Evolutionary conservation across 2,329 filamentous ascomycete genomes (phyloP).

Genomic region (Aspergillus candidus): DNA sequence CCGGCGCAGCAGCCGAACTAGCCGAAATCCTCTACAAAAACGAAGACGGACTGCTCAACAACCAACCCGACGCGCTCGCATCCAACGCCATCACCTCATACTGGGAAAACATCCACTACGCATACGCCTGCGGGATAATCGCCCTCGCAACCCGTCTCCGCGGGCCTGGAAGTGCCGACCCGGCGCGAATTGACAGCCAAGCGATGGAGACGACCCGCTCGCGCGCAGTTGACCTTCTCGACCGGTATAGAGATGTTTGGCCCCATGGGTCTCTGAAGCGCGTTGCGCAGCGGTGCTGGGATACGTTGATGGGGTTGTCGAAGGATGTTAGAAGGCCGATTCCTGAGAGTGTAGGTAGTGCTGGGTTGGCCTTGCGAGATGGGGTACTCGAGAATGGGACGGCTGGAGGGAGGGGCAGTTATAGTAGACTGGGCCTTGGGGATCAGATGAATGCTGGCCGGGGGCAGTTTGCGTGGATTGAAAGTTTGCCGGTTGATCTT

Average conservation of each 20-base stretch:
- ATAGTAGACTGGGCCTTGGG: too few species aligned
- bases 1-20: slow-evolving; percentile 5
- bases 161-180: neutral
- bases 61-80: neutral
- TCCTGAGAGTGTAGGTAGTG: neutral
- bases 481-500: slow-evolving; percentile 11
- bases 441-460: neutral
- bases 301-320: neutral
- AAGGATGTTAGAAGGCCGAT: slow-evolving; percentile 1
- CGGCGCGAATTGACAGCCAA: neutral
- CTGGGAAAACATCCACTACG: slow-evolving; percentile 15
- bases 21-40: slow-evolving; percentile 2
- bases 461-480: slow-evolving; percentile 7
- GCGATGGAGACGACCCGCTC: slow-evolving; percentile 2
- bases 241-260: neutral
- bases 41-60: slow-evolving; percentile 5
- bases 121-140: slow-evolving; percentile 10
- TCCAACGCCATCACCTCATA: slow-evolving; percentile 3
- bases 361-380: too few species aligned
- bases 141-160: slow-evolving; percentile 9
- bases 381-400: too few species aligned
- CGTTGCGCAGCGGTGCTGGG: slow-evolving; percentile 1
- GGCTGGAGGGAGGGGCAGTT: too few species aligned
- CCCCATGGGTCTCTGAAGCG: neutral
- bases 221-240: slow-evolving; percentile 1